phyloP scores from a whole-genome alignment of 495 filamentous ascomycete species.

The Cairneyella variabilis region DNA sequence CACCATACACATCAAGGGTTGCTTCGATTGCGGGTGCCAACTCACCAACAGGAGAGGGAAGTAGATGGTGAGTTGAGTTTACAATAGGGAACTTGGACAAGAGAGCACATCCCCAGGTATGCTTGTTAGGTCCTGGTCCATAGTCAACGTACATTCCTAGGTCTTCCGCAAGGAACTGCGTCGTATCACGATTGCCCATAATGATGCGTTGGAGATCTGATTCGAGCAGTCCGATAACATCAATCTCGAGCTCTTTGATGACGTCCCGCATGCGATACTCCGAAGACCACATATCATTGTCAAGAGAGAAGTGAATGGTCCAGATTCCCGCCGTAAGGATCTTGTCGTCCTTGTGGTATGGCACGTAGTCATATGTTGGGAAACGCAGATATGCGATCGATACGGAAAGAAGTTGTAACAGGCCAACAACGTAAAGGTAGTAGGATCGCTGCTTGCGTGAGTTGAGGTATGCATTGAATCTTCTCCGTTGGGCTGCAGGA shows the following conservation, averaged over 20 bases:
- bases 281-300: constrained; percentile 99
- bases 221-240: constrained; percentile 92
- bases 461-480: constrained; percentile 38
- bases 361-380: constrained; percentile 85
- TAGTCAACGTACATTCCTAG: constrained; percentile 98
- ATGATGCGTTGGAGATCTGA: constrained; percentile 95
- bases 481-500: constrained; percentile 23
- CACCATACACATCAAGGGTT: constrained; percentile 88
- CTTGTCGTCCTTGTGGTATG: constrained; percentile 84
- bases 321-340: constrained; percentile 92
- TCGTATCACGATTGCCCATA: constrained; percentile 98
- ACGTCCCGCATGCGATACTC: constrained; percentile 91
- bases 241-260: constrained; percentile 88
- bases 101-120: constrained; percentile 94
- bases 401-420: constrained; percentile 74
- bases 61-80: constrained; percentile 92
- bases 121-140: constrained; percentile 96
- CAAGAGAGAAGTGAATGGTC: constrained; percentile 97
- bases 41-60: constrained; percentile 90
- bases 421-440: constrained; percentile 61
- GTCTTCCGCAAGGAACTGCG: constrained; percentile 92
- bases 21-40: constrained; percentile 95
- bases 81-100: constrained; percentile 97
- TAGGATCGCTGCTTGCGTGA: constrained; percentile 60
- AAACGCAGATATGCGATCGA: constrained; percentile 88